Evolutionary conservation across 2,329 filamentous ascomycete genomes (phyloP).

Genomic region (Dactylellina cionopaga): DNA sequence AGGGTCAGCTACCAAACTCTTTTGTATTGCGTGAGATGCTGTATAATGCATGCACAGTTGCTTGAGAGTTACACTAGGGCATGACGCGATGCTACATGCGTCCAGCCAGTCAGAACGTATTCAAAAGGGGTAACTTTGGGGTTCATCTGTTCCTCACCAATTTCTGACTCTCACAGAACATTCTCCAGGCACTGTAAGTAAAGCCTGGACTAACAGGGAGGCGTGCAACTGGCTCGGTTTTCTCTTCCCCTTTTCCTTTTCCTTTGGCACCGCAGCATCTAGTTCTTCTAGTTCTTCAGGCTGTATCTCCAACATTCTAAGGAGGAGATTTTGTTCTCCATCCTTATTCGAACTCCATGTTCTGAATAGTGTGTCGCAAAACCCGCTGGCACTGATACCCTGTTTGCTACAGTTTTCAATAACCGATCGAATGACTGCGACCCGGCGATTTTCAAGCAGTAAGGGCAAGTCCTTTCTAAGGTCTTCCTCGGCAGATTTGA

Average conservation of each 20-base stretch:
- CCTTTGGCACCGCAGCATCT: conserved; percentile 65
- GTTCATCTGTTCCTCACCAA: conserved; percentile 44
- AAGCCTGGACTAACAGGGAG: conserved; percentile 80
- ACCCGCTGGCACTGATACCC: conserved; percentile 64
- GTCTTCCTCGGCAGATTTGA: conserved; percentile 75
- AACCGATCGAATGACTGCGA: conserved; percentile 80
- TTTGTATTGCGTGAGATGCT: conserved; percentile 72
- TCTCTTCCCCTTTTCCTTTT: conserved; percentile 62
- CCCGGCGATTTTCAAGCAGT: conserved; percentile 78
- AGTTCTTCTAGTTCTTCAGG: conserved; percentile 65
- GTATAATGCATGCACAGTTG: conserved; percentile 72
- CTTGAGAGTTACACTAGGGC: conserved; percentile 68
- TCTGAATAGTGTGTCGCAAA: conserved; percentile 66
- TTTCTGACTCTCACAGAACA: conserved; percentile 49
- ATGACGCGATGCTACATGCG: conserved; percentile 70
- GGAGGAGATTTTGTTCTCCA: conserved; percentile 64
- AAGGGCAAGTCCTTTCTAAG: conserved; percentile 77
- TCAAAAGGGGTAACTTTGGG: conserved; percentile 68
- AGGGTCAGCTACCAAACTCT: conserved; percentile 68
- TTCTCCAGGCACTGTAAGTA: conserved; percentile 76
- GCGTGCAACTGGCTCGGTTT: conserved; percentile 74
- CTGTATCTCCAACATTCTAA: conserved; percentile 70
- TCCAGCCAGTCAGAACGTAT: conserved; percentile 53
- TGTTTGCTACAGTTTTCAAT: conserved; percentile 84
- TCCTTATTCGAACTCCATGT: conserved; percentile 64